A percentile compares a stretch with the other conserved stretches of the same genome.
Conservation (phyloP, 179 eudicot genomes). For the Dionaea muscipula region DNA sequence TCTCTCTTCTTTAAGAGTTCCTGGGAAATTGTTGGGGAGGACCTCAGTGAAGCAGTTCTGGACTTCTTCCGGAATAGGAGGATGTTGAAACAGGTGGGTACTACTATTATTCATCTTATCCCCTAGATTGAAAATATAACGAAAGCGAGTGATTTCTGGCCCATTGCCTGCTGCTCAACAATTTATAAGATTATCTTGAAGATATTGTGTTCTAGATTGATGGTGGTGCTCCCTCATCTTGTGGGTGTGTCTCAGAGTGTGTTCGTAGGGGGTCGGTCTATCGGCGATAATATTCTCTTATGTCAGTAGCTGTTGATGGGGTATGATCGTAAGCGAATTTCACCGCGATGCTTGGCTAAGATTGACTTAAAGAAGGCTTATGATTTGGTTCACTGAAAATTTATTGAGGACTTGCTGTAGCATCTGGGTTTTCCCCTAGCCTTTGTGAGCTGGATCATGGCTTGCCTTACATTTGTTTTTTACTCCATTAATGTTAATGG, state of each 20-base stretch:
- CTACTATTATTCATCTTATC: neutral
- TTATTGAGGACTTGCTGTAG: neutral
- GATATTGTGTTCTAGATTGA: neutral
- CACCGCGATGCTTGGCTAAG: neutral
- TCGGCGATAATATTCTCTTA: neutral
- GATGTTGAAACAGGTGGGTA: neutral
- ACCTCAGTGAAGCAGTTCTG: too few species aligned
- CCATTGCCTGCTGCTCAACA: neutral
- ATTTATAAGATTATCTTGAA: neutral
- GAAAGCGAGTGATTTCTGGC: neutral
- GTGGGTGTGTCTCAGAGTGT: neutral
- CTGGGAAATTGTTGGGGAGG: too few species aligned
- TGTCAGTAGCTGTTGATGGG: neutral
- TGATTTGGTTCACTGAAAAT: neutral
- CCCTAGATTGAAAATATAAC: neutral
- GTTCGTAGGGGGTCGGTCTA: neutral
- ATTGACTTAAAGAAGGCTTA: constrained; percentile 1
- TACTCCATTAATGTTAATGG: neutral
- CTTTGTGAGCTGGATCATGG: neutral
- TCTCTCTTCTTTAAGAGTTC: too few species aligned
- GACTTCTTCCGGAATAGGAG: neutral
- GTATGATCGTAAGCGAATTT: neutral
- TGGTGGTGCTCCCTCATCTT: neutral
- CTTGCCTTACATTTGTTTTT: neutral
- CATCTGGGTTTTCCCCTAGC: neutral